Evolutionary conservation across 192 early-diverging fungal species (phyloP).

Genomic region (Umbelopsis sp.): DNA sequence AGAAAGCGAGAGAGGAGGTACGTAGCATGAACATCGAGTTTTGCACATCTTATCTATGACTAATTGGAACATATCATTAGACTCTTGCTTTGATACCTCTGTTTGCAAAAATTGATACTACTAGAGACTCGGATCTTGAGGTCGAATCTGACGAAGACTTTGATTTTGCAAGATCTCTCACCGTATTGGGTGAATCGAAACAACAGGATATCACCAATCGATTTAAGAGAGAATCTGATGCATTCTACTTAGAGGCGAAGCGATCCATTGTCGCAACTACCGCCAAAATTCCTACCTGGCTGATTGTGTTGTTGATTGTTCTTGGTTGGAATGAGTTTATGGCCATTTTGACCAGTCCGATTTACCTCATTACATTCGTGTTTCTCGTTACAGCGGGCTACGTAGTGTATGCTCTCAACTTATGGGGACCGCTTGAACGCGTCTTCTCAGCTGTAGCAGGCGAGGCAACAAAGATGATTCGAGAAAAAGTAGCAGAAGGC

Average conservation of each 20-base stretch:
- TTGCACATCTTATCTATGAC: neutral
- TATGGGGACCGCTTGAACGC: slow-evolving; percentile 67
- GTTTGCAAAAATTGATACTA: slow-evolving; percentile 75
- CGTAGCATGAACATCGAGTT: slow-evolving; percentile 9
- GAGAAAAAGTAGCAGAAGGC: slow-evolving; percentile 34
- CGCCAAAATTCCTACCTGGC: slow-evolving; percentile 86
- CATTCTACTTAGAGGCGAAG: slow-evolving; percentile 94
- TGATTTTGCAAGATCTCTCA: slow-evolving; percentile 64
- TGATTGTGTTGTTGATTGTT: slow-evolving; percentile 73
- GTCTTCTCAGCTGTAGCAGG: slow-evolving; percentile 41
- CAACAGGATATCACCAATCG: slow-evolving; percentile 73
- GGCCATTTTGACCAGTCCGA: slow-evolving; percentile 80
- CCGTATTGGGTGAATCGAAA: slow-evolving; percentile 60
- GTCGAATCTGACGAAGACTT: slow-evolving; percentile 53
- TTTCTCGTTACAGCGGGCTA: slow-evolving; percentile 62
- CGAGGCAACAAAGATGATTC: slow-evolving; percentile 44
- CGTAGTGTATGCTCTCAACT: slow-evolving; percentile 65
- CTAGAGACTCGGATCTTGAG: slow-evolving; percentile 35
- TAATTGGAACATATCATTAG: neutral
- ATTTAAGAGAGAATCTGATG: slow-evolving; percentile 90
- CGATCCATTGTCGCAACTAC: slow-evolving; percentile 88
- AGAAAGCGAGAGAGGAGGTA: slow-evolving; percentile 68
- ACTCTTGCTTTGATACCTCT: slow-evolving; percentile 67
- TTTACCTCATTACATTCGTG: slow-evolving; percentile 73
- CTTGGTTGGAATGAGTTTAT: slow-evolving; percentile 98